phyloP scores from a whole-genome alignment of 352 stramenopile species.

The Globisporangium takayamanum region DNA sequence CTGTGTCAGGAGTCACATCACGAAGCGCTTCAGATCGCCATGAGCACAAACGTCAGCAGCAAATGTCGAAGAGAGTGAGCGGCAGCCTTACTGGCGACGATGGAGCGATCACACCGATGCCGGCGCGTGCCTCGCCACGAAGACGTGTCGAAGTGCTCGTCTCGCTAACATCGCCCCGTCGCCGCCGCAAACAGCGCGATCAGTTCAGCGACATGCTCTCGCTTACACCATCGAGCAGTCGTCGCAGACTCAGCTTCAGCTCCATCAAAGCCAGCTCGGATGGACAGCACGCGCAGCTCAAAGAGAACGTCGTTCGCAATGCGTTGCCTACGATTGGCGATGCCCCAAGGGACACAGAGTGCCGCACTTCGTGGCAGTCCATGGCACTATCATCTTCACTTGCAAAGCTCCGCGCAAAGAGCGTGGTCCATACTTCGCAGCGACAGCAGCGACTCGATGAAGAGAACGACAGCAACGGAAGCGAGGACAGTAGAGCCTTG shows the following conservation, averaged over 20 bases:
- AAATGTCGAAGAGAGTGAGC: too few relatives aligned
- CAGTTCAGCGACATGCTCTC: constrained; percentile 42
- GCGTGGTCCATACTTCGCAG: too few relatives aligned
- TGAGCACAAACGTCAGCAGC: background rate
- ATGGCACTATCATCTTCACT: too few relatives aligned
- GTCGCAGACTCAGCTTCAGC: background rate
- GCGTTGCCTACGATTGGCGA: background rate
- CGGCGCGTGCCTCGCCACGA: background rate
- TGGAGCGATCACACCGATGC: background rate
- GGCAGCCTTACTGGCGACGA: too few relatives aligned
- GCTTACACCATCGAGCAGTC: background rate
- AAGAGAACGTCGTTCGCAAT: constrained; percentile 9
- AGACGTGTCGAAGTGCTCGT: background rate
- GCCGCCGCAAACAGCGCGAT: constrained; percentile 11
- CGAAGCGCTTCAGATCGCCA: background rate
- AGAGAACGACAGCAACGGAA: background rate
- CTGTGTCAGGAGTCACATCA: background rate
- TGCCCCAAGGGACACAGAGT: background rate
- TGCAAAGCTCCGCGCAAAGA: too few relatives aligned
- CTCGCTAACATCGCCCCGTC: background rate
- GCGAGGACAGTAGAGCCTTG: background rate
- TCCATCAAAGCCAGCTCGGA: background rate
- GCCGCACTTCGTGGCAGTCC: too few relatives aligned
- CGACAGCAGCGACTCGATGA: too few relatives aligned
- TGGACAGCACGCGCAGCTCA: constrained; percentile 5